These are phyloP conservation scores for Rhinocladiella similis DNA, from an alignment of 2,329 filamentous ascomycete genomes.

Conservation along the genomic window DNA sequence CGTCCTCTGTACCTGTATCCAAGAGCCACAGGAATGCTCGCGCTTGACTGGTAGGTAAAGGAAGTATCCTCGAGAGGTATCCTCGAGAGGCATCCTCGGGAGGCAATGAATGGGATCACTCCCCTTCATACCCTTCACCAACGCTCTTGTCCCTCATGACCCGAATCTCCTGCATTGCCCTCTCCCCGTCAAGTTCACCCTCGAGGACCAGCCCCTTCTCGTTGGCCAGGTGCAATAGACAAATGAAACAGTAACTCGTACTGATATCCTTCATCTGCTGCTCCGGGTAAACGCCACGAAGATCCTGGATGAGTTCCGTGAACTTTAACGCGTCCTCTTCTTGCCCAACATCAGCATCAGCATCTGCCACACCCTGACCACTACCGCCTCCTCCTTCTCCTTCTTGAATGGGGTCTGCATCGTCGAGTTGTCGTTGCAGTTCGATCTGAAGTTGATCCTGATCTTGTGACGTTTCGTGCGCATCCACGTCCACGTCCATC, in stretches of 20 bases:
- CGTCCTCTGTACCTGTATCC: too few relatives aligned
- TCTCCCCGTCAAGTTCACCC: constrained; percentile 50
- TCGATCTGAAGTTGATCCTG: not conserved
- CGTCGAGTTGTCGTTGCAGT: constrained; percentile 8
- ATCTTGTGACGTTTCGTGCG: constrained; percentile 23
- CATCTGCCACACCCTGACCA: too few relatives aligned
- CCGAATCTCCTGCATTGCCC: constrained; percentile 43
- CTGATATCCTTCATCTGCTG: constrained; percentile 90
- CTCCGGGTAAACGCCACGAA: constrained; percentile 83
- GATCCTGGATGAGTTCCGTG: constrained; percentile 84
- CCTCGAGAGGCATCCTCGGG: too few relatives aligned
- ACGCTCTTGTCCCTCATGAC: constrained; percentile 27
- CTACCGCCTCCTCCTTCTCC: constrained; percentile 34
- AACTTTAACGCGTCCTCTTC: constrained; percentile 67
- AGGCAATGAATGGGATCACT: too few relatives aligned
- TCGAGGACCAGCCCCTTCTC: constrained; percentile 84
- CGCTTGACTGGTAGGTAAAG: too few relatives aligned
- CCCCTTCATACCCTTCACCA: constrained; percentile 32
- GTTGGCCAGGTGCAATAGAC: constrained; percentile 84
- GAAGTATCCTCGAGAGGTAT: too few relatives aligned
- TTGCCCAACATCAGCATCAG: constrained; percentile 32
- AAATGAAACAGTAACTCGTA: constrained; percentile 91
- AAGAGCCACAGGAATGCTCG: too few relatives aligned
- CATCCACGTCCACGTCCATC: constrained; percentile 32
- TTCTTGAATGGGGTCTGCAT: constrained; percentile 29